Evolutionary conservation across 2,329 filamentous ascomycete genomes (phyloP), one percentile per base, ranked within the genome.

Genomic region (Paraconiothyrium sp.): DNA sequence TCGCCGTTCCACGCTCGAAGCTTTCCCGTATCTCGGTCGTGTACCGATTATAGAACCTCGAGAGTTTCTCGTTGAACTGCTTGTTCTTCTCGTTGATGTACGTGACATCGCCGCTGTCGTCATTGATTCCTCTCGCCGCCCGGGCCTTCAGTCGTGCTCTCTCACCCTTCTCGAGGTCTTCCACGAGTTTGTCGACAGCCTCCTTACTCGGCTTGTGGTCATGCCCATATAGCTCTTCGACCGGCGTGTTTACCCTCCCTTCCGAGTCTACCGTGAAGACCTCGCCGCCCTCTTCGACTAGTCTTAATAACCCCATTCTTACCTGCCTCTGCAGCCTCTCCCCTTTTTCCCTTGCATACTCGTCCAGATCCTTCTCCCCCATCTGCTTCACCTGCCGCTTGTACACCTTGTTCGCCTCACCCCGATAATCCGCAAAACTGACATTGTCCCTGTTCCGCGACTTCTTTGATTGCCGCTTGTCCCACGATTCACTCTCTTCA

Each of bases 61-160:
- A 85, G 79, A 99, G 84, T 83, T 99, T 98, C 83, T 97, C 90
- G 88, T 99, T 99, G 84, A 99, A 99, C 85, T 97, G 93, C 85
- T 98, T 98, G 85, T 99, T 99, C 75, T 99, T 97, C 82, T 97
- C 93, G 82, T 99, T 99, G 87, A 99, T 99, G 81, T 97, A 98
- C 8, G 94, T 98, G 72, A 98, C 92, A 79, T 99, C 95, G 32
- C 89, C 90, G 51, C 94, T 92, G 66, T 97, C 93, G 65, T 82
- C 80, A 76, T 89, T 87, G 13, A 88, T 87, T 77, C 91, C 89
- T 57, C 93, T 86, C 67, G 96, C 92, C 77, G 88, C 89, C 72
- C 93, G 86, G 84, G 96, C 96, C 86, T 94, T 96, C 74, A 97
- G 76, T 55, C 93, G 85, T 56, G 89, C 86, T 71, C 96, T 93